Base-by-base conservation (phyloP, 352 stramenopile species). In the Pythium coloratum region DNA sequence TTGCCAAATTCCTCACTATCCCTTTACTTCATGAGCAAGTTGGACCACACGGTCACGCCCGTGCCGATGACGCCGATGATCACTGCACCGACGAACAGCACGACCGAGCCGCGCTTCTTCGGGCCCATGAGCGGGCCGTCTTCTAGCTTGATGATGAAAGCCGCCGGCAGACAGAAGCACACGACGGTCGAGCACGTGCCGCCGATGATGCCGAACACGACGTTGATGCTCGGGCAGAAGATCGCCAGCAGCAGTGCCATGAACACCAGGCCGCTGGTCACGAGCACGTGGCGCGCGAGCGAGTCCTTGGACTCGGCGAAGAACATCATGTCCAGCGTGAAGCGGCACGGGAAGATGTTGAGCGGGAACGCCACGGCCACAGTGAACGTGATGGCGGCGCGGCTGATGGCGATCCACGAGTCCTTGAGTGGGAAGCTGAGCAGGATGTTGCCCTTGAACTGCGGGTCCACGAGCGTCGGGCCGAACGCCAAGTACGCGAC, bases 301-400 rank as follows among this genome's bases (percentile, higher is more conserved):
- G 86, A 94, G 55, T 92, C 86, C 57, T 87, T 78, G 24, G 86
- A 80, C 64, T 86, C 75, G 1, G 86, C 83, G 53, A 95, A 95
- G 66, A 92, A 95, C 86, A 95, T 93, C 84, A 95, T 93, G 67
- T 95, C 84, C 64, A 95, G 85, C 6, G 81, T 93, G 63, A 95
- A 95, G 24, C 86, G 81, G 61, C 86, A 95, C 47, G 86, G 86
- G 53, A 95, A 95, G 55, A 95, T 95, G 71, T 95, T 95, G 64
- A 95, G 77, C 59, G 86, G 86, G 70, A 92, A 95, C 5, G 86
- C 86, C 24, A 95, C 86, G 2, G 84, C 76, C 32, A 95, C 83
- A 0, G 86, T 95, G 73, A 95, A 93, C n/a, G 86, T 90, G 63
- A 95, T 89, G n/a, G 86, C 86, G 2, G 86, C 86, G 64, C 86